Evolutionary conservation across 768 basidiomycete genomes (phyloP).

Genomic region (Psilocybe cubensis): DNA sequence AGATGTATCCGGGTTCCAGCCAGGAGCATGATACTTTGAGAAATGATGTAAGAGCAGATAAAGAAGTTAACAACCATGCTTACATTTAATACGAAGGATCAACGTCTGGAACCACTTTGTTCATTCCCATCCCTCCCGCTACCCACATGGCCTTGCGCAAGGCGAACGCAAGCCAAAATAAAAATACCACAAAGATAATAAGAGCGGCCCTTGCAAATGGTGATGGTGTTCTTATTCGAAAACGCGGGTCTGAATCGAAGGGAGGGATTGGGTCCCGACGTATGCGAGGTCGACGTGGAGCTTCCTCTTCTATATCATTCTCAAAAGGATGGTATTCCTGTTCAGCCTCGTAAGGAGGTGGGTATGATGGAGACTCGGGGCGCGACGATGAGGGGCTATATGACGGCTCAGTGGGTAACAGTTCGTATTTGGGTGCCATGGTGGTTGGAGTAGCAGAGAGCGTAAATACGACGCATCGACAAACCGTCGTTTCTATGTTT

Average conservation of each 20-base stretch:
- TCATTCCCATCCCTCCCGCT: slow-evolving; percentile 22
- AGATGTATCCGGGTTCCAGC: too few relatives aligned
- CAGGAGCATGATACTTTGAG: too few relatives aligned
- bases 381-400: slow-evolving; percentile 17
- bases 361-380: slow-evolving; percentile 18
- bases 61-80: background rate
- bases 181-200: slow-evolving; percentile 40
- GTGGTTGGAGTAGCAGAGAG: slow-evolving; percentile 1
- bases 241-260: slow-evolving; percentile 44
- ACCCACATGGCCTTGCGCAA: slow-evolving; percentile 31
- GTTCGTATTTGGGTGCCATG: slow-evolving; percentile 25
- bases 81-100: slow-evolving; percentile 21
- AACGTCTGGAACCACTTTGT: slow-evolving; percentile 15
- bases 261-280: slow-evolving; percentile 21
- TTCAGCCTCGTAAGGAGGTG: slow-evolving; percentile 20
- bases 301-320: slow-evolving; percentile 22
- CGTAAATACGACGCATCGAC: too few relatives aligned
- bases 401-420: slow-evolving; percentile 12
- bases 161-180: slow-evolving; percentile 43
- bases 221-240: slow-evolving; percentile 53
- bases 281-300: slow-evolving; percentile 16
- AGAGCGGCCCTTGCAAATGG: slow-evolving; percentile 54
- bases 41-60: too few relatives aligned
- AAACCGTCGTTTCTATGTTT: too few relatives aligned
- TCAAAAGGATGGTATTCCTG: slow-evolving; percentile 7